Percentiles rank a stretch among this genome's conserved stretches.
phyloP scores from a whole-genome alignment of 2,329 filamentous ascomycete genomes.

The Mycocentrospora acerina region DNA sequence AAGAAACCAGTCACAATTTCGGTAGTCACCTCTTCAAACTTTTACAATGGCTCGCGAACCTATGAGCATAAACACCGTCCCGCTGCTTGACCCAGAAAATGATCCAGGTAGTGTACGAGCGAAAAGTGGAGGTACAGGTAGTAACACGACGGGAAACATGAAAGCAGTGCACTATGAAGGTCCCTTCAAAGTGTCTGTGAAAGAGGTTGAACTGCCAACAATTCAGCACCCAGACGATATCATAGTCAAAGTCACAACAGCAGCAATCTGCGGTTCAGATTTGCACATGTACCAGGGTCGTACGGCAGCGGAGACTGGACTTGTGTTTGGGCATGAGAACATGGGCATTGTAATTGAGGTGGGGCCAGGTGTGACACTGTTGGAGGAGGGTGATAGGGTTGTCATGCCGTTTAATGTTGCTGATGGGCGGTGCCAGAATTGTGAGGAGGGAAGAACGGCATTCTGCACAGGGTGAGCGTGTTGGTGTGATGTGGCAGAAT shows the following conservation, averaged over 20 bases:
- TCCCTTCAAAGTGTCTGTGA: conserved; percentile 63
- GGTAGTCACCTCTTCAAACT: no score
- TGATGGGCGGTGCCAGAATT: conserved; percentile 59
- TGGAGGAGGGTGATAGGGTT: conserved; percentile 64
- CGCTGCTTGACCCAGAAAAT: conserved; percentile 15
- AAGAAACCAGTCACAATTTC: no score
- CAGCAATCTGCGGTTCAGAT: conserved; percentile 58
- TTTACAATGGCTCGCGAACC: conserved; percentile 10
- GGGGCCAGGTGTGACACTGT: conserved; percentile 60
- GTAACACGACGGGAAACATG: conserved; percentile 42
- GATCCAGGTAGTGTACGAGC: conserved; percentile 14
- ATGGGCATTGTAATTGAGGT: conserved; percentile 61
- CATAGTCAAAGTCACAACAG: conserved; percentile 66
- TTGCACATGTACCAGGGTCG: conserved; percentile 65
- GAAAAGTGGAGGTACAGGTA: conserved; percentile 19
- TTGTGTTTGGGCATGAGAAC: conserved; percentile 65
- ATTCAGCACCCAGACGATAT: conserved; percentile 66
- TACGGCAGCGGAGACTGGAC: conserved; percentile 62
- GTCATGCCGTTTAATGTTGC: conserved; percentile 64
- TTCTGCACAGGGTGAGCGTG: conserved; percentile 60
- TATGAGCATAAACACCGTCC: conserved; percentile 6
- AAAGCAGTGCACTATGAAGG: conserved; percentile 65
- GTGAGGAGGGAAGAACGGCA: conserved; percentile 64
- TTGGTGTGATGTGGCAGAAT: neutral
- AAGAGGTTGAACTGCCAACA: conserved; percentile 59